Evolutionary conservation across 441 rosid genomes (phyloP).

Genomic region (Geranium incanum): DNA sequence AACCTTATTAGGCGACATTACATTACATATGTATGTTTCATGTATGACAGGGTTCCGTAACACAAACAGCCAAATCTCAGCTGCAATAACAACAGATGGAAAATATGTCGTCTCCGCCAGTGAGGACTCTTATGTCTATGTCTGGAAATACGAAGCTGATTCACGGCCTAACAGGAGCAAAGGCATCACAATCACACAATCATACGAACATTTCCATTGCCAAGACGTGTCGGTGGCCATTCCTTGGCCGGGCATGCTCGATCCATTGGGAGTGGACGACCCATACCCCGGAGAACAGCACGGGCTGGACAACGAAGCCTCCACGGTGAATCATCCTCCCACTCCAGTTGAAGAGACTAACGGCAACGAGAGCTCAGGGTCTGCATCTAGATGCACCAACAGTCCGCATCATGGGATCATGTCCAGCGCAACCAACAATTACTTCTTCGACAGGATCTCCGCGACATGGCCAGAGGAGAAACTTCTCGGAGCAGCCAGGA

Average conservation of each 20-base stretch:
- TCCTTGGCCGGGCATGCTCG: conserved; percentile 85
- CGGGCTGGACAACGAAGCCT: conserved; percentile 39
- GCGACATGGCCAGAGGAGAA: conserved; percentile 96
- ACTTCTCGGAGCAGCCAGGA: conserved; percentile 42
- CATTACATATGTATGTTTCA: conserved; percentile 12
- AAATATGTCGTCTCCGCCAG: conserved; percentile 85
- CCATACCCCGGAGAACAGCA: conserved; percentile 30
- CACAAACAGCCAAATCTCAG: conserved; percentile 85
- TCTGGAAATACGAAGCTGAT: conserved; percentile 86
- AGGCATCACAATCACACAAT: conserved; percentile 54
- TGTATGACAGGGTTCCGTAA: conserved; percentile 73
- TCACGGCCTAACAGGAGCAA: conserved; percentile 69
- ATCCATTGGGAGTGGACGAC: conserved; percentile 41
- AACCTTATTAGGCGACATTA: too few relatives aligned
- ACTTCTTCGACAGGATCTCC: conserved; percentile 82
- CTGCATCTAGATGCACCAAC: conserved; percentile 41
- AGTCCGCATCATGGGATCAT: conserved; percentile 72
- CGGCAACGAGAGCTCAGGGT: conserved; percentile 33
- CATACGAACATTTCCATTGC: conserved; percentile 83
- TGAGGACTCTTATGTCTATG: conserved; percentile 82
- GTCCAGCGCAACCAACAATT: conserved; percentile 72
- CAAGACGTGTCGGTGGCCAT: conserved; percentile 81
- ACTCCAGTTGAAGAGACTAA: conserved; percentile 68
- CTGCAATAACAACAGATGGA: conserved; percentile 67
- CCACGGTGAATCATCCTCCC: conserved; percentile 69